Evolutionary conservation across 306 rosid genomes (phyloP).

Genomic region (Oemleria cerasiformis): DNA sequence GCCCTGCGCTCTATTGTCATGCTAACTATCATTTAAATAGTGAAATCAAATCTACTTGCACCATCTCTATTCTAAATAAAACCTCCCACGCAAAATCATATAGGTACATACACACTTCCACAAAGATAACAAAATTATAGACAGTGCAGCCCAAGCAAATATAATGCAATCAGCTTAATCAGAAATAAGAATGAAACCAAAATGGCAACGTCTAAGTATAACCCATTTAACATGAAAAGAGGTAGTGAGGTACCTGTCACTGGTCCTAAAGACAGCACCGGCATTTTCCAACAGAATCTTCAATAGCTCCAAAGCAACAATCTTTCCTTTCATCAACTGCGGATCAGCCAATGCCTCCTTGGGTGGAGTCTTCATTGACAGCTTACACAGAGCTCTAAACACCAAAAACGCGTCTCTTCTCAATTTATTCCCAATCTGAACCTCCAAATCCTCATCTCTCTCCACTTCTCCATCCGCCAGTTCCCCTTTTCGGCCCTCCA

Average conservation of each 20-base stretch:
- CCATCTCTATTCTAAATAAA: background rate
- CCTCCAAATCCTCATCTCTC: conserved; percentile 97
- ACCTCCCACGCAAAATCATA: background rate
- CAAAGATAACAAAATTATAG: background rate
- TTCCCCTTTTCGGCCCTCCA: conserved; percentile 95
- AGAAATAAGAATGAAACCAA: background rate
- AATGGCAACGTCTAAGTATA: background rate
- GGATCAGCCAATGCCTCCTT: conserved; percentile 90
- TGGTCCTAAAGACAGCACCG: conserved; percentile 97
- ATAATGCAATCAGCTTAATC: background rate
- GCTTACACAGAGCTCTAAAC: conserved; percentile 93
- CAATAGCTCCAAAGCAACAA: conserved; percentile 89
- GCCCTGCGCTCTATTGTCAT: background rate
- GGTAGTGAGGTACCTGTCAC: conserved; percentile 66
- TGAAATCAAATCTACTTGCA: background rate
- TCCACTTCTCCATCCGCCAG: conserved; percentile 86
- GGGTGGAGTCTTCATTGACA: conserved; percentile 94
- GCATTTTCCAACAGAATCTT: conserved; percentile 98
- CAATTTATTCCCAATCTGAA: conserved; percentile 96
- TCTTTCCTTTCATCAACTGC: conserved; percentile 91
- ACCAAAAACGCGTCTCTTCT: conserved; percentile 93
- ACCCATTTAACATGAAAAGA: conserved; percentile 3
- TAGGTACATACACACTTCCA: background rate
- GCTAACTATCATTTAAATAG: background rate
- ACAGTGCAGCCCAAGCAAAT: background rate